Percentiles rank a stretch among this genome's conserved stretches.
Conservation (phyloP, 2,329 filamentous ascomycete genomes). For the Aspergillus uvarum region DNA sequence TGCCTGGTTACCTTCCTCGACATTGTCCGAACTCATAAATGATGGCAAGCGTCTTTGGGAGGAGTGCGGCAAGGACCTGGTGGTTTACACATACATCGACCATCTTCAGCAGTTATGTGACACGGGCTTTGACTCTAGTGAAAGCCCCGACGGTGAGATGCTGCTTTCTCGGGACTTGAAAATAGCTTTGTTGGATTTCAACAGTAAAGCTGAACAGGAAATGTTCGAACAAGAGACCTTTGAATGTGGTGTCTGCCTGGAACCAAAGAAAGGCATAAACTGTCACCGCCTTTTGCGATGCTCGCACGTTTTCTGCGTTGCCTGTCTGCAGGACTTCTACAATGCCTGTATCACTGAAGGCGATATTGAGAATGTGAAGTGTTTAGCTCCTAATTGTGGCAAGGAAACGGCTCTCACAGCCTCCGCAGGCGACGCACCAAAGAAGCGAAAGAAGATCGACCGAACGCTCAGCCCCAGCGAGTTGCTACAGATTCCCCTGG, state of each 20-base stretch:
- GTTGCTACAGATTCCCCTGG: conserved; percentile 72
- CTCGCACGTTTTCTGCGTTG: conserved; percentile 83
- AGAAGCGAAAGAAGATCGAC: conserved; percentile 60
- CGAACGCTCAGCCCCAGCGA: conserved; percentile 77
- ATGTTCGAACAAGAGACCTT: conserved; percentile 83
- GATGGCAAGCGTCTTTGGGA: conserved; percentile 58
- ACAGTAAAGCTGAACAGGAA: conserved; percentile 69
- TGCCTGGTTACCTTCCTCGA: conserved; percentile 53
- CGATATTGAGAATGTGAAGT: conserved; percentile 75
- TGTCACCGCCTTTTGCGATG: conserved; percentile 84
- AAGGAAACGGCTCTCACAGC: conserved; percentile 52
- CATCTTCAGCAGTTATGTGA: conserved; percentile 60
- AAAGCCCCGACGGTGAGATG: conserved; percentile 43
- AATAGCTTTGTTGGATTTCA: conserved; percentile 73
- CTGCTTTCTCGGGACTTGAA: conserved; percentile 55
- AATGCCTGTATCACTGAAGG: conserved; percentile 83
- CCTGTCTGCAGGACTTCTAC: conserved; percentile 90
- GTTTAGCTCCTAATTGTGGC: conserved; percentile 75
- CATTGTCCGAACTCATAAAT: conserved; percentile 46
- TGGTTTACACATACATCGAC: conserved; percentile 61
- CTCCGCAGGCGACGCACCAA: conserved; percentile 23
- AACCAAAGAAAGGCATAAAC: conserved; percentile 80
- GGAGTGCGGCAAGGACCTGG: conserved; percentile 57
- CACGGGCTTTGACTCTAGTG: conserved; percentile 52
- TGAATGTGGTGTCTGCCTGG: conserved; percentile 82